Evolutionary conservation across 768 basidiomycete genomes (phyloP), one percentile per base, ranked within the genome.

Genomic region (Erythrobasidium yunnanense): DNA sequence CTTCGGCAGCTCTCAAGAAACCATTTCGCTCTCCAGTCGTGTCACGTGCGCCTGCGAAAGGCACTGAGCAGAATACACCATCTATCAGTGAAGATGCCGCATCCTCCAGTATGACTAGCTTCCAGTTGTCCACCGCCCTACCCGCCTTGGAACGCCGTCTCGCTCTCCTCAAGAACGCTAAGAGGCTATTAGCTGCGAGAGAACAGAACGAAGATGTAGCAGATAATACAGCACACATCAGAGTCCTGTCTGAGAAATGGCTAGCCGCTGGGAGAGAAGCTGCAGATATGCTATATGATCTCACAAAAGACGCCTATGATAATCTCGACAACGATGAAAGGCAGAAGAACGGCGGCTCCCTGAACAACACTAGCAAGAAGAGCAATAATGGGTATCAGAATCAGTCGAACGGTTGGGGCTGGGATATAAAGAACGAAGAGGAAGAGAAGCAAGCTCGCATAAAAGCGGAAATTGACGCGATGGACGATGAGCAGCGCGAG

Each of bases 141-240:
- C 49, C 11, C 23, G 49, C 46, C 47, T 49, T 63, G 20, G 60
- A 63, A 51, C 29, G 60, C 25, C 45, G 60, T 18, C 15, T 49
- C 5, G 60, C 60, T 1, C 13, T 32, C 29, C 15, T 63, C 20
- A 63, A 51, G 38, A 49, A 63, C 32, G 47, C 60, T n/a, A 49
- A 51, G 33, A 46, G 60, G 2, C 49, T 34, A 20, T 29, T 5
- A 18, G 6, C 25, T 15, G 60, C 60, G 4, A 5, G 6, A 38
- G 32, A 33, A 51, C 15, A n/a, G 47, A 29, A 8, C 7, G 20
- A 32, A 30, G 42, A 18, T 50, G n/a, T 18, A 13, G 45, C 60
- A 18, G 60, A 63, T 25, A 63, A 63, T 33, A 63, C 60, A 18
- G 60, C 29, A 23, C 60, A 51, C n/a, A 63, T 63, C 49, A 25